phyloP scores from a whole-genome alignment of 1,284 basidiomycete genomes.

The Rhodotorula glutinis region DNA sequence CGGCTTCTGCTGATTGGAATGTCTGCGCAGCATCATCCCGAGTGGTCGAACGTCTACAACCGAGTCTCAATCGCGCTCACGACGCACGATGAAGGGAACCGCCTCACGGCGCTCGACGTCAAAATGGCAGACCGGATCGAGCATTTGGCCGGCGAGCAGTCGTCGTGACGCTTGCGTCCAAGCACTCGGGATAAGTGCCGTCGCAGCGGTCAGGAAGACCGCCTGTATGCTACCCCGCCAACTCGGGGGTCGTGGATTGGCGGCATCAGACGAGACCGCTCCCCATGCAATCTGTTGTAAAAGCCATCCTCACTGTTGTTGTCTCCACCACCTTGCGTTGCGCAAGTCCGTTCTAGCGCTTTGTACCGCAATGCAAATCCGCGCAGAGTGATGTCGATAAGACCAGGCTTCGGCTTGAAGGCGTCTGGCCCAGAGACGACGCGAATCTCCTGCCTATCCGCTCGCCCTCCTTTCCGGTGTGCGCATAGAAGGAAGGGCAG shows the following conservation, averaged over 20 bases:
- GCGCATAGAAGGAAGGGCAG: too few species aligned
- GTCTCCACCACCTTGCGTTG: too few species aligned
- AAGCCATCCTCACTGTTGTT: not conserved
- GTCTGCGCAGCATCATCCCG: constrained; percentile 32
- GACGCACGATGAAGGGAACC: constrained; percentile 33
- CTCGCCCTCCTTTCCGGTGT: not conserved
- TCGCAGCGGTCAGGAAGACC: not conserved
- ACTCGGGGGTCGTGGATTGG: too few species aligned
- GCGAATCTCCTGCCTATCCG: too few species aligned
- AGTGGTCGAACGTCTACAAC: constrained; percentile 39
- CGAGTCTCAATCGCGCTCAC: constrained; percentile 34
- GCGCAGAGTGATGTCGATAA: too few species aligned
- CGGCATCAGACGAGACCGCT: too few species aligned
- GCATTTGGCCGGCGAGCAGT: not conserved
- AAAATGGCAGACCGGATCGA: constrained; percentile 31
- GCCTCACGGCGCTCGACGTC: constrained; percentile 35
- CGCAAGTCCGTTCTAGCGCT: too few species aligned
- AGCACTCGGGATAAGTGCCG: not conserved
- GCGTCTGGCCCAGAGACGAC: too few species aligned
- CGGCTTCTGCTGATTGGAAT: not conserved
- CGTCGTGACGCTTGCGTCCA: not conserved
- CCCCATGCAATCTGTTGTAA: not conserved
- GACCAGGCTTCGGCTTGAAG: too few species aligned
- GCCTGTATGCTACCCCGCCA: too few species aligned
- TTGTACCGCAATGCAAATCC: too few species aligned